Percentiles rank a stretch among this genome's conserved stretches.
phyloP scores from a whole-genome alignment of 257 asterid species.

The Gentiana dahurica region DNA sequence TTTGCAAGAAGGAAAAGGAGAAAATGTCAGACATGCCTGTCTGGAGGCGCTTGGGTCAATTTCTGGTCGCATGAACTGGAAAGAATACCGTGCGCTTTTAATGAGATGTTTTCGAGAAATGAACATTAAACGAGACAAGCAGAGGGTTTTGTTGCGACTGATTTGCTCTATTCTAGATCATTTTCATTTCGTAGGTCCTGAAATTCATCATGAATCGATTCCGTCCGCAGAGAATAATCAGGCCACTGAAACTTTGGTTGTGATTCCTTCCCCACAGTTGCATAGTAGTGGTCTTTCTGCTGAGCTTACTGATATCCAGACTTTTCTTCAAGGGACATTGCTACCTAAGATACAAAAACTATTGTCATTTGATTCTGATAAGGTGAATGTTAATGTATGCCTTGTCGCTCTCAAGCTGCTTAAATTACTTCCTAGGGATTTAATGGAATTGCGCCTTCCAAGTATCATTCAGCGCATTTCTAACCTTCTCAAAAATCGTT shows the following conservation, averaged over 20 bases:
- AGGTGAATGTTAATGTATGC: constrained; percentile 59
- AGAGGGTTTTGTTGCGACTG: constrained; percentile 56
- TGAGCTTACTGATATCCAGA: constrained; percentile 32
- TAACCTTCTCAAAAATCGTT: constrained; percentile 63
- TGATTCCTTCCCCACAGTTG: constrained; percentile 18
- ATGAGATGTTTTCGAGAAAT: constrained; percentile 67
- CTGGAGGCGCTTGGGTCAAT: constrained; percentile 69
- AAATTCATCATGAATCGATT: constrained; percentile 21
- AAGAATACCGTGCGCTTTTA: constrained; percentile 47
- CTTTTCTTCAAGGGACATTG: constrained; percentile 38
- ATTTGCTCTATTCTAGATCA: constrained; percentile 63
- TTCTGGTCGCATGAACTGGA: constrained; percentile 77
- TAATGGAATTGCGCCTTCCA: constrained; percentile 74
- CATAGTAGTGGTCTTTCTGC: constrained; percentile 14
- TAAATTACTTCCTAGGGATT: constrained; percentile 74
- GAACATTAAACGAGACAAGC: constrained; percentile 59
- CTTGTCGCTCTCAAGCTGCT: constrained; percentile 79
- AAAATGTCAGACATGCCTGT: constrained; percentile 72
- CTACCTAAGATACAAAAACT: constrained; percentile 77
- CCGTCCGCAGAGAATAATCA: constrained; percentile 31
- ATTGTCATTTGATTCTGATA: constrained; percentile 53
- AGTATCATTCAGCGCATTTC: constrained; percentile 82
- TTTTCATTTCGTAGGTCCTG: constrained; percentile 53
- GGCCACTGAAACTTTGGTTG: constrained; percentile 22
- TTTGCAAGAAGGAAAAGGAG: constrained; percentile 74